phyloP scores from a whole-genome alignment of 169 alveolate genomes.

The Babesia bovis region DNA sequence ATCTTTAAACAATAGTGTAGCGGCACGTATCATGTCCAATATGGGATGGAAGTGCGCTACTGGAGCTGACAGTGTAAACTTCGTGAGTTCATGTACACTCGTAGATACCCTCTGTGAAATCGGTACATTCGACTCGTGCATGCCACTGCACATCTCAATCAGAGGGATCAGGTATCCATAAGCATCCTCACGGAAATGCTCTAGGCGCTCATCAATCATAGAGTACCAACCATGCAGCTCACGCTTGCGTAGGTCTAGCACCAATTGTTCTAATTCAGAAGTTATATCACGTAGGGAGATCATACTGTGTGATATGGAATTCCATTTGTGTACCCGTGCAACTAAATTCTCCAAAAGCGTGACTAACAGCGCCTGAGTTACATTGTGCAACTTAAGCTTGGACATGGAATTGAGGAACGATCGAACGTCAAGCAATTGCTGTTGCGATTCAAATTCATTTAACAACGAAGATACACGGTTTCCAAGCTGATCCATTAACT shows the following conservation, averaged over 20 bases:
- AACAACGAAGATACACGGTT: neutral
- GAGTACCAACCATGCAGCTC: slow-evolving; percentile 47
- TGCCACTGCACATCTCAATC: slow-evolving; percentile 44
- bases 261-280: slow-evolving; percentile 6
- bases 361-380: slow-evolving; percentile 19
- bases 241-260: slow-evolving; percentile 26
- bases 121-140: slow-evolving; percentile 23
- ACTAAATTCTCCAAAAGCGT: slow-evolving; percentile 39
- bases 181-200: slow-evolving; percentile 10
- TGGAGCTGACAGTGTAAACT: slow-evolving; percentile 9
- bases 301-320: slow-evolving; percentile 31
- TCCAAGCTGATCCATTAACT: neutral
- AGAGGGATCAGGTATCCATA: slow-evolving; percentile 18
- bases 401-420: slow-evolving; percentile 20
- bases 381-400: slow-evolving; percentile 18
- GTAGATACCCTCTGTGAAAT: neutral
- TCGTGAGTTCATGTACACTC: slow-evolving; percentile 9
- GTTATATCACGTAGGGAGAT: slow-evolving; percentile 28
- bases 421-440: slow-evolving; percentile 19
- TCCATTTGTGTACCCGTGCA: slow-evolving; percentile 48
- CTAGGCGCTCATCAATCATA: slow-evolving; percentile 13
- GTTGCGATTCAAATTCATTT: slow-evolving; percentile 21
- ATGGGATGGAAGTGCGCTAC: slow-evolving; percentile 41
- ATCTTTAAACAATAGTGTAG: slow-evolving; percentile 15
- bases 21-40: slow-evolving; percentile 24